phyloP scores from a whole-genome alignment of 23 red algal species.

The Gracilaria vermiculophylla region DNA sequence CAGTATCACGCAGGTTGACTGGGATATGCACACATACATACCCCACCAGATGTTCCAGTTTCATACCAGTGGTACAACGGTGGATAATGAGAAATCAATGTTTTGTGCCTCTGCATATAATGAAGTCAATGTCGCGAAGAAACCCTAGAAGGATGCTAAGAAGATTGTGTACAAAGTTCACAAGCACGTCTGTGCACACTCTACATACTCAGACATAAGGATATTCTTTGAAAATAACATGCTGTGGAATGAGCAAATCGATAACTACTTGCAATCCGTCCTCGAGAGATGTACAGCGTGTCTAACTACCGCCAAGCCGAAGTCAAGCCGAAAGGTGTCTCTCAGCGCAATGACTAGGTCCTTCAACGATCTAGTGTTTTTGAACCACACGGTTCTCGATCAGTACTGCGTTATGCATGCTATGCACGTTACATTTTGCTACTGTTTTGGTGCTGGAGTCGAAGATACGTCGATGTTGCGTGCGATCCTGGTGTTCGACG shows the following conservation, averaged over 20 bases:
- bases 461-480: no score
- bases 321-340: no score
- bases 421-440: neutral
- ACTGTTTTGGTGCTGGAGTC: no score
- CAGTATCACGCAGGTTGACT: neutral
- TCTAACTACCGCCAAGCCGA: no score
- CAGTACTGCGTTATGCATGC: neutral
- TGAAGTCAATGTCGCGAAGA: neutral
- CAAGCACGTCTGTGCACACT: constrained; percentile 22
- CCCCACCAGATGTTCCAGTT: neutral
- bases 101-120: neutral
- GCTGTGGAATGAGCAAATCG: constrained; percentile 20
- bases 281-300: no score
- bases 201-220: constrained; percentile 4
- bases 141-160: constrained; percentile 2
- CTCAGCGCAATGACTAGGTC: no score
- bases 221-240: neutral
- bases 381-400: neutral
- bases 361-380: no score
- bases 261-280: no score
- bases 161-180: constrained; percentile 32
- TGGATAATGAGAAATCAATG: neutral
- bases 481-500: no score
- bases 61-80: neutral
- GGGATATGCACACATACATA: constrained; percentile 19